Evolutionary conservation across 1,284 basidiomycete species (phyloP), one percentile per base, ranked within the genome.

Genomic region (Pseudozyma flocculosa): DNA sequence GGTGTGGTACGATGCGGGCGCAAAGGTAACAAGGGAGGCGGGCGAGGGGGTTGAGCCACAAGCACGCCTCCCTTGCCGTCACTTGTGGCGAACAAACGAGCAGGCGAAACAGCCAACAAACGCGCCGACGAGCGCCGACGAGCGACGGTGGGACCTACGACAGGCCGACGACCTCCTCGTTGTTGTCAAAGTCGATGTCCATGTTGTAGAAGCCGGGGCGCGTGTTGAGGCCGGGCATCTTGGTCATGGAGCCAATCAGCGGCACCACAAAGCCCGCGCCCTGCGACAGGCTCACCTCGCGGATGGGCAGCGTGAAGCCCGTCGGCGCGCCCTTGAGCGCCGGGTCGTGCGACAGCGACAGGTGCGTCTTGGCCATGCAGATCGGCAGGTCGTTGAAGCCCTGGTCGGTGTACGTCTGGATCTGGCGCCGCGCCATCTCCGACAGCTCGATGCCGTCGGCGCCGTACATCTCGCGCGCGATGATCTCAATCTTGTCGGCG

Each of bases 221-320:
- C 54, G 93, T 96, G 26, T 88, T 90, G 39, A 97, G 84, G 64
- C 94, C 94, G 39, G 95, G 94, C 92, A 98, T 95, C 55, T 92
- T 96, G 79, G 91, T 89, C 90, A 77, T 77, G 3, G 68, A 61
- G 21, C 75, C 75, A 42, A 63, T 67, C 47, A 97, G 85, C 36
- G 93, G 93, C 80, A 95, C 96, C 63, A 98, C 81, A 85, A 99
- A 95, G 30, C 90, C 90, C 47, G 94, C 93, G 42, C 94, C 95
- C 5, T 92, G 94, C 14, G 90, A 89, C 22, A 95, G 82, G 53
- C 90, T 84, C 47, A 96, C 90, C 56, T 87, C 86, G 40, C 90
- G 86, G 76, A 99, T 93, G 10, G 94, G 93, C 54, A 98, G 83
- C 7, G 87, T 94, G 82, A 98, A 98, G 36, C 73, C 71, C 2